These are phyloP conservation scores for Epichloe scottii DNA, from an alignment of 2,329 filamentous ascomycete species.

Conservation along the genomic window DNA sequence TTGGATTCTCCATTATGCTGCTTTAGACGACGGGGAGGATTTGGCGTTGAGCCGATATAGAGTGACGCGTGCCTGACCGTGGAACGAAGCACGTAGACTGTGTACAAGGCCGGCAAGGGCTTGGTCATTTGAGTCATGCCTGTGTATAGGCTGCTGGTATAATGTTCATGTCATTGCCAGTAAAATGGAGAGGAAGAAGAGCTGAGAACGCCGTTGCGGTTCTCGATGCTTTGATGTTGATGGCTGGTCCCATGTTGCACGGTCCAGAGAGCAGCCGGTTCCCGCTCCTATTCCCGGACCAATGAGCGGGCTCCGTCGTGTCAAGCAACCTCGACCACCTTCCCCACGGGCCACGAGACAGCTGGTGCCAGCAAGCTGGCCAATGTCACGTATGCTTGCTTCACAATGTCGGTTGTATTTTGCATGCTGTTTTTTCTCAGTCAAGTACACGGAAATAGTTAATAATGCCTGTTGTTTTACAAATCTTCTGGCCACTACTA, in stretches of 20 bases:
- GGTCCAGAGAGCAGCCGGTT: no score
- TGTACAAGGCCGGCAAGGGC: slow-evolving; percentile 78
- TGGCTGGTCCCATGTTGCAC: neutral
- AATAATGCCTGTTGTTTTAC: no score
- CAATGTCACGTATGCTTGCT: no score
- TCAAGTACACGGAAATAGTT: no score
- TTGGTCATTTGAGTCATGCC: slow-evolving; percentile 31
- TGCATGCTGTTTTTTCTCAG: no score
- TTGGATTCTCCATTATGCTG: slow-evolving; percentile 82
- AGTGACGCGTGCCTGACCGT: slow-evolving; percentile 57
- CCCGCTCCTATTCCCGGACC: no score
- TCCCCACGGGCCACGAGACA: no score
- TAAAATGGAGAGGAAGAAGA: neutral
- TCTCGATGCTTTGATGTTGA: neutral
- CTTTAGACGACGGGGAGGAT: slow-evolving; percentile 69
- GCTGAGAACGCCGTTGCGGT: neutral
- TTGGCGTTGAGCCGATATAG: slow-evolving; percentile 87
- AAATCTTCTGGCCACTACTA: neutral
- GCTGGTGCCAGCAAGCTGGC: no score
- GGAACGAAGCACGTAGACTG: slow-evolving; percentile 84
- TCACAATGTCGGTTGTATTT: no score
- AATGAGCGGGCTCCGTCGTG: no score
- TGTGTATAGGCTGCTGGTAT: neutral
- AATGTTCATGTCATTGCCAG: neutral
- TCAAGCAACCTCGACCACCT: no score